Percentiles rank a stretch among this genome's conserved stretches.
Evolutionary conservation across 208 protist genomes (phyloP).

Genomic region (Acanthamoeba healyi): DNA sequence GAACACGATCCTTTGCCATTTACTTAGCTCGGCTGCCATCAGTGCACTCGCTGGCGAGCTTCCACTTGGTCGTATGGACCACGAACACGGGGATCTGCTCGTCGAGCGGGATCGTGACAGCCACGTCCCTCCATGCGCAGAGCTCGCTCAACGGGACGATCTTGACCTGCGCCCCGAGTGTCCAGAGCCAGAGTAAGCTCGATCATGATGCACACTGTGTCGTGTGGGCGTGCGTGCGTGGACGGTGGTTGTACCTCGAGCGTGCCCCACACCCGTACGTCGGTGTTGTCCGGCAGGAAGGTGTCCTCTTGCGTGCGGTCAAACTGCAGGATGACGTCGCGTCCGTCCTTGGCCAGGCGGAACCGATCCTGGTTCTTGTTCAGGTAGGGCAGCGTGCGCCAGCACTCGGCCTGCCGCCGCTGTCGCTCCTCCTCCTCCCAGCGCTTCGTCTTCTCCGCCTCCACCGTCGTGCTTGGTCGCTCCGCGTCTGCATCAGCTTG

Average conservation of each 20-base stretch:
- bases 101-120: neutral
- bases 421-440: slow-evolving; percentile 1
- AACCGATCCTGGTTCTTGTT: slow-evolving; percentile 20
- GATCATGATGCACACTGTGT: neutral
- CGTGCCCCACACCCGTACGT: slow-evolving; percentile 36
- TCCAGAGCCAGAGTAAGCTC: no score
- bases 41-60: neutral
- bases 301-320: slow-evolving; percentile 5
- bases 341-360: neutral
- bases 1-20: no score
- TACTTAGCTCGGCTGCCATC: neutral
- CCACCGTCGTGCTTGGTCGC: neutral
- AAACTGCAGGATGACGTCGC: slow-evolving; percentile 14
- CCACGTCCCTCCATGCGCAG: neutral
- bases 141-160: slow-evolving; percentile 5
- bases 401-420: slow-evolving; percentile 39
- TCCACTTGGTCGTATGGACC: neutral
- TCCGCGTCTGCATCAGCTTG: neutral
- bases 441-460: neutral
- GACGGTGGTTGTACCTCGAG: neutral
- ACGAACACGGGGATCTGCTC: slow-evolving; percentile 3
- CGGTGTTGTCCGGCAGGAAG: slow-evolving; percentile 13
- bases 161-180: neutral
- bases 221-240: neutral
- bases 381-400: slow-evolving; percentile 5